Evolutionary conservation across 2,329 filamentous ascomycete species (phyloP).

Genomic region (Neofusicoccum laricinum): DNA sequence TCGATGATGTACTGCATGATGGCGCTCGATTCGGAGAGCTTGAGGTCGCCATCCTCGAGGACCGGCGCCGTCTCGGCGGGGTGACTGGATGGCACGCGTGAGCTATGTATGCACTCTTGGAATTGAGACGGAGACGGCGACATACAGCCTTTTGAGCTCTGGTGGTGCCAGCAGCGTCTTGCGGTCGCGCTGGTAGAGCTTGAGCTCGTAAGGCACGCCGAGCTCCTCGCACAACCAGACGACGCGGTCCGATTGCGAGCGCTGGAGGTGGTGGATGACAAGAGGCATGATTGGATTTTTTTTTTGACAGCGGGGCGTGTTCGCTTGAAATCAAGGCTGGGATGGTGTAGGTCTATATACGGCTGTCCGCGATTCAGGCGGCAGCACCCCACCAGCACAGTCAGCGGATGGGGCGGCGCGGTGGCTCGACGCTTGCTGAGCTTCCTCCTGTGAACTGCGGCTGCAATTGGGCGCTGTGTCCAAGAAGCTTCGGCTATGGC

Average conservation of each 20-base stretch:
- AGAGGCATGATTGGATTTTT: constrained; percentile 18
- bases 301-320: no score
- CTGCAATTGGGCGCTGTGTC: not conserved
- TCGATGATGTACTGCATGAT: constrained; percentile 61
- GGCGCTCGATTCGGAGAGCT: constrained; percentile 59
- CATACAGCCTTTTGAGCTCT: constrained; percentile 29
- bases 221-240: constrained; percentile 66
- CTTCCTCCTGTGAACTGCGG: not conserved
- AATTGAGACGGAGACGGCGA: not conserved
- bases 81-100: constrained; percentile 33
- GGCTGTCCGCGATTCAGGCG: not conserved
- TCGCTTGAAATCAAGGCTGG: no score
- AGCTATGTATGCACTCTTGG: constrained; percentile 8
- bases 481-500: not conserved
- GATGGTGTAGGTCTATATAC: not conserved
- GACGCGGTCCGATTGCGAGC: constrained; percentile 63
- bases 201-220: constrained; percentile 51
- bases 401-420: not conserved
- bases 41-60: constrained; percentile 55
- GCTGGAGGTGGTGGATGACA: constrained; percentile 36
- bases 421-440: not conserved
- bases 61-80: constrained; percentile 58
- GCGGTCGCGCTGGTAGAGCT: constrained; percentile 47
- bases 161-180: constrained; percentile 25
- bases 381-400: not conserved